Conservation (phyloP, 2,329 filamentous ascomycete genomes). For the Teratosphaeriaceae sp. region DNA sequence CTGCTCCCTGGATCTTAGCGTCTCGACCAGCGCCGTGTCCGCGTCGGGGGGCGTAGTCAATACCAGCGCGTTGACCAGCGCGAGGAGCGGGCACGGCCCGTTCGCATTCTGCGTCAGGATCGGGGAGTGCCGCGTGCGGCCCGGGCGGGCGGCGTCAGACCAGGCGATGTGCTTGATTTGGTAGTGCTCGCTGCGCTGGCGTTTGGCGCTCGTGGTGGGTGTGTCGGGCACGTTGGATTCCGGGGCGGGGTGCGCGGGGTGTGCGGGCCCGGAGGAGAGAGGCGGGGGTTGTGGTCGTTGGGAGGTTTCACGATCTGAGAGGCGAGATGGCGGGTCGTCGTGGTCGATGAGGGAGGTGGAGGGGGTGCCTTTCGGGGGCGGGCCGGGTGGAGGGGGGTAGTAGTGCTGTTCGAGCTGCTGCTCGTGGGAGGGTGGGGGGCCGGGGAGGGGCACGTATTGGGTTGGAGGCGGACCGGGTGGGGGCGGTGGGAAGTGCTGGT, state of each 20-base stretch:
- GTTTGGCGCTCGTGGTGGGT: conserved; percentile 33
- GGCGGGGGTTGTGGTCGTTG: too few species aligned
- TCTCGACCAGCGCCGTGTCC: conserved; percentile 68
- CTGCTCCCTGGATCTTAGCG: conserved; percentile 73
- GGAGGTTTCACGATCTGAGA: too few species aligned
- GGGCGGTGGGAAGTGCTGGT: not conserved
- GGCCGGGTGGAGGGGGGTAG: conserved; percentile 17
- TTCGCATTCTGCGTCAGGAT: conserved; percentile 91
- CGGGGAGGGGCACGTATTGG: too few species aligned
- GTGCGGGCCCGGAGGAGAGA: too few species aligned
- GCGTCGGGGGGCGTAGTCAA: conserved; percentile 66
- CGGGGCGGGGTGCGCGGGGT: too few species aligned
- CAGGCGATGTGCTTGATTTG: conserved; percentile 88
- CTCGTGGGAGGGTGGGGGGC: too few species aligned
- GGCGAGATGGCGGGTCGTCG: conserved; percentile 29
- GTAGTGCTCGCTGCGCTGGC: conserved; percentile 67
- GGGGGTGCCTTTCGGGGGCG: conserved; percentile 28
- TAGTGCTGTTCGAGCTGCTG: too few species aligned
- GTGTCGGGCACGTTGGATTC: too few species aligned
- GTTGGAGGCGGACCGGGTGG: too few species aligned
- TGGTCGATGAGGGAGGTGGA: conserved; percentile 27
- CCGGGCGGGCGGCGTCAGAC: conserved; percentile 59
- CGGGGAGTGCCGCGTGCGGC: conserved; percentile 69
- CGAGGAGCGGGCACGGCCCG: conserved; percentile 86
- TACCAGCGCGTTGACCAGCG: conserved; percentile 85